These are phyloP conservation scores for Quercus cerris DNA, from an alignment of 306 rosid genomes.

Conservation along the genomic window DNA sequence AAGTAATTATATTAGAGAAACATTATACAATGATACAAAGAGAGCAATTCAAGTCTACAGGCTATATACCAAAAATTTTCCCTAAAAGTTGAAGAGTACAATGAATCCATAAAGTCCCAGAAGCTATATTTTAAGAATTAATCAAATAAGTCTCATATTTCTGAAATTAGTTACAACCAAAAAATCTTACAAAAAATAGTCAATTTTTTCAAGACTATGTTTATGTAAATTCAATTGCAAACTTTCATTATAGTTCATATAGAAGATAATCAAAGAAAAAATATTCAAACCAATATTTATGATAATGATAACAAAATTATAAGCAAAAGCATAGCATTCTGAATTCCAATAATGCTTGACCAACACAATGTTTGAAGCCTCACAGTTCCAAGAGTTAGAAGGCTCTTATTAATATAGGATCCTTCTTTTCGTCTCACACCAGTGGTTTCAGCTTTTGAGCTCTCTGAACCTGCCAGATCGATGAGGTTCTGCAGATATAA, in stretches of 20 bases:
- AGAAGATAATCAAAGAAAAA: not conserved
- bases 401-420: conserved; percentile 94
- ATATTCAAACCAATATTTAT: not conserved
- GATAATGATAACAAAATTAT: not conserved
- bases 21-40: no score
- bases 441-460: conserved; percentile 99
- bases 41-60: no score
- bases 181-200: not conserved
- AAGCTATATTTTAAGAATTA: not conserved
- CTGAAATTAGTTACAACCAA: not conserved
- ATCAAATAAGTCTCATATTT: not conserved
- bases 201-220: not conserved
- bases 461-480: conserved; percentile 99
- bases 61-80: no score
- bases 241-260: not conserved
- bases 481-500: conserved; percentile 94
- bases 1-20: no score
- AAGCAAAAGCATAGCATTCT: conserved; percentile 6
- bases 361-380: conserved; percentile 52
- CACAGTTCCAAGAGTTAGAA: conserved; percentile 98
- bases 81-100: no score
- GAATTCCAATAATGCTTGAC: conserved; percentile 10
- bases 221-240: not conserved
- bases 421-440: conserved; percentile 98
- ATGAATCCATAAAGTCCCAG: no score